These are phyloP conservation scores for Acephala macrosclerotiorum DNA, from an alignment of 2,329 filamentous ascomycete species.

Conservation along the genomic window DNA sequence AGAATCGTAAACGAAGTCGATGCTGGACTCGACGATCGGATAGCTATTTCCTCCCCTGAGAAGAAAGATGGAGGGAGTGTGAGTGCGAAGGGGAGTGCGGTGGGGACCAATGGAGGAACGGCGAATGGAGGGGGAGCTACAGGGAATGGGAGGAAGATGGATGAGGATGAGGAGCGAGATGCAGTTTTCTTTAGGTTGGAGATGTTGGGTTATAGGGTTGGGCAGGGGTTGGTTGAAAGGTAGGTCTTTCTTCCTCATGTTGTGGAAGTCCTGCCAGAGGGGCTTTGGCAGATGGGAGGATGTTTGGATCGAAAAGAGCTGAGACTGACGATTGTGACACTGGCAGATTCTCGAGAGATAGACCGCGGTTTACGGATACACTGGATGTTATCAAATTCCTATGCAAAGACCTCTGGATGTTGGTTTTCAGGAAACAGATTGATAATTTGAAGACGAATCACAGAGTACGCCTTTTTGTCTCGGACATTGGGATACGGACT, in stretches of 20 bases:
- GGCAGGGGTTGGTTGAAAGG: slow-evolving; percentile 91
- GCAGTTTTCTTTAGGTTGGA: slow-evolving; percentile 87
- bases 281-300: neutral
- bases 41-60: slow-evolving; percentile 14
- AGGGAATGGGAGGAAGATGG: slow-evolving; percentile 50
- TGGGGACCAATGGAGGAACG: slow-evolving; percentile 31
- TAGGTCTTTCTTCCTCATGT: slow-evolving; percentile 49
- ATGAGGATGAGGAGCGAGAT: slow-evolving; percentile 85
- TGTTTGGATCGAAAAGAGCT: neutral
- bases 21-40: slow-evolving; percentile 4
- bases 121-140: slow-evolving; percentile 67
- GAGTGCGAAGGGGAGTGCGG: slow-evolving; percentile 71
- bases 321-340: neutral
- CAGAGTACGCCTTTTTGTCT: slow-evolving; percentile 60
- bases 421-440: slow-evolving; percentile 95
- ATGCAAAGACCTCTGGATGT: slow-evolving; percentile 96
- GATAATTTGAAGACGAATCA: slow-evolving; percentile 99
- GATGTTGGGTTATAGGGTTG: slow-evolving; percentile 86
- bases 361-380: slow-evolving; percentile 88
- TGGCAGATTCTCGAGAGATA: slow-evolving; percentile 77
- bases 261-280: neutral
- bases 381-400: slow-evolving; percentile 98
- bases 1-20: slow-evolving; percentile 74
- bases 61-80: slow-evolving; percentile 29
- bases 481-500: neutral